Percentiles rank a stretch among this genome's conserved stretches.
phyloP scores from a whole-genome alignment of 2,329 filamentous ascomycete genomes.

The Zasmidium citrigriseum region DNA sequence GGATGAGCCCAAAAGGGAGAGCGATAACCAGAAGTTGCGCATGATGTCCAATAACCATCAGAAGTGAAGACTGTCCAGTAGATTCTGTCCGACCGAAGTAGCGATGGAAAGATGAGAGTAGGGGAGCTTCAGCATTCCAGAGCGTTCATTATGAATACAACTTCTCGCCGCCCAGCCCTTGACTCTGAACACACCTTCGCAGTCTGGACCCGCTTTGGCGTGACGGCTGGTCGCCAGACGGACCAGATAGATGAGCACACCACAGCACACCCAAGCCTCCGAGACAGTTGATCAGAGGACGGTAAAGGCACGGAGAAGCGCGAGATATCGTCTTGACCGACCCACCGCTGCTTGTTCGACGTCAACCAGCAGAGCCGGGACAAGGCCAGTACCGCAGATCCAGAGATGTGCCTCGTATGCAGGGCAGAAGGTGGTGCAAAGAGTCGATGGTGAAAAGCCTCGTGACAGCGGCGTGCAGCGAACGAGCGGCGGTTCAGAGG shows the following conservation, averaged over 20 bases:
- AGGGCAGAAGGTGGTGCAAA: background rate
- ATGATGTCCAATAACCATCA: background rate
- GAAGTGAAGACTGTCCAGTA: background rate
- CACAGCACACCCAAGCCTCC: background rate
- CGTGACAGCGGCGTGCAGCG: slow-evolving; percentile 5
- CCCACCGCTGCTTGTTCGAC: background rate
- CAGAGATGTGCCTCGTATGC: background rate
- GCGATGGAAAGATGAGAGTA: background rate
- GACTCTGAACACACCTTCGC: background rate
- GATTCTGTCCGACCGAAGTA: background rate
- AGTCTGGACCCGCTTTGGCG: slow-evolving; percentile 5
- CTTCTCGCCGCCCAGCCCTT: background rate
- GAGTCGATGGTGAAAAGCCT: background rate
- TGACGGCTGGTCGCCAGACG: slow-evolving; percentile 8
- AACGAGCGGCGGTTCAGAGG: background rate
- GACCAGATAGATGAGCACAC: background rate
- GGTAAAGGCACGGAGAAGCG: background rate
- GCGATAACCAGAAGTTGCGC: background rate
- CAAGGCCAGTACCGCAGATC: background rate
- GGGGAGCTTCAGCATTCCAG: slow-evolving; percentile 9
- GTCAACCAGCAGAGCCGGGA: background rate
- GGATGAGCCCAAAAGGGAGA: background rate
- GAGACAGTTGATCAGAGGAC: background rate
- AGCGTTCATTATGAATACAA: slow-evolving; percentile 8
- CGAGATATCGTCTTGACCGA: background rate